Evolutionary conservation across 371 early-diverging fungal genomes (phyloP).

Genomic region (Smittium culicis): DNA sequence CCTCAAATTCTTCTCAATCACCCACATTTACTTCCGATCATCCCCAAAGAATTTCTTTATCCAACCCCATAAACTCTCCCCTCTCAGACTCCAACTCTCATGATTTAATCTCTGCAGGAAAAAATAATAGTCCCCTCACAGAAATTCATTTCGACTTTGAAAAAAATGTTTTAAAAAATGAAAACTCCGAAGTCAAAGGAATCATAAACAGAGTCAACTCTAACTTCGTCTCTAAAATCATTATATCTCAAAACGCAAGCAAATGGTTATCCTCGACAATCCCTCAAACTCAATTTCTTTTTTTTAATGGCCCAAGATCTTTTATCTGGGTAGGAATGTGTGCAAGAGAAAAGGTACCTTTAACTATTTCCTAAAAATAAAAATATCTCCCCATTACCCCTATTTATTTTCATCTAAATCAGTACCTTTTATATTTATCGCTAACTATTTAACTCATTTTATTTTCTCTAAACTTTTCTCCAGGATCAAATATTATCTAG

Average conservation of each 20-base stretch:
- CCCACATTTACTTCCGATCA: background rate
- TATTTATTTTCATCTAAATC: background rate
- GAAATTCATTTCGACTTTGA: background rate
- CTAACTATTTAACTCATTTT: too few species aligned
- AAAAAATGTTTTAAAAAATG: background rate
- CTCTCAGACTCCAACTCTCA: background rate
- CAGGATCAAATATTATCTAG: constrained; percentile 61
- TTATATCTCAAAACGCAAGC: constrained; percentile 66
- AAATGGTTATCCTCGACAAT: constrained; percentile 52
- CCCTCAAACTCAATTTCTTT: constrained; percentile 57
- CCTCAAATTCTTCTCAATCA: background rate
- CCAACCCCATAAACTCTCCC: too few species aligned
- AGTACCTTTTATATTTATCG: too few species aligned
- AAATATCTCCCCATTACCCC: background rate
- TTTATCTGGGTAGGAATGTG: constrained; percentile 68
- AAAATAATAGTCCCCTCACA: too few species aligned
- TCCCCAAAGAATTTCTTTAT: too few species aligned
- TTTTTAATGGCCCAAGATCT: constrained; percentile 66
- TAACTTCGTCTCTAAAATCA: constrained; percentile 66
- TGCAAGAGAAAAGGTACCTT: constrained; percentile 37
- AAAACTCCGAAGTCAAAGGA: constrained; percentile 12
- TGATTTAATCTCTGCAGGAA: background rate
- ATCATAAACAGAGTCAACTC: constrained; percentile 29
- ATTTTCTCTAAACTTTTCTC: too few species aligned
- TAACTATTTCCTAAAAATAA: background rate